A percentile compares a stretch with the other conserved stretches of the same genome.
Conservation (phyloP, 768 basidiomycete species). For the Kondoa malvinella region DNA sequence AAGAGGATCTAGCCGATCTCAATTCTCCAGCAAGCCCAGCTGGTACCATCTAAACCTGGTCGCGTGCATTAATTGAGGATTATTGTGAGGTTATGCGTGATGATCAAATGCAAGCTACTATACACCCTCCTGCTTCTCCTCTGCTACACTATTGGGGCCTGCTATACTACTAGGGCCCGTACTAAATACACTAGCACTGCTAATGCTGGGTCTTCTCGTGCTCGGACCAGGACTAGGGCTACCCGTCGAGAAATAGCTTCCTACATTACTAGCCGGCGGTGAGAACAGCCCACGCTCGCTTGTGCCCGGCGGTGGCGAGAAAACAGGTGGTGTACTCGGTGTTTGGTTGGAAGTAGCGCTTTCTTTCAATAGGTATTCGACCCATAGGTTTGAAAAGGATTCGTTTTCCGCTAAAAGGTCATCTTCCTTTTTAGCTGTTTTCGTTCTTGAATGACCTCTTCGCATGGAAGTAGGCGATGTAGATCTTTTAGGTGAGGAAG, state of each 20-base stretch:
- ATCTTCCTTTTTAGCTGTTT: conserved; percentile 18
- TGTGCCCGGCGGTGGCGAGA: not conserved
- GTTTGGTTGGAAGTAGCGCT: conserved; percentile 33
- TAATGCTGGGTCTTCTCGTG: not conserved
- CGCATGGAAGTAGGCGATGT: conserved; percentile 1
- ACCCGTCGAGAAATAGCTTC: not conserved
- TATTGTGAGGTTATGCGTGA: no score
- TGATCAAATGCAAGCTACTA: no score
- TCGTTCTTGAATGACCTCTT: conserved; percentile 11
- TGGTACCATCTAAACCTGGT: no score
- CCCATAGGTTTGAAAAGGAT: conserved; percentile 96
- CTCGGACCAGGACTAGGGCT: not conserved
- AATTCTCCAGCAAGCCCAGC: no score
- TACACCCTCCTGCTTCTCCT: not conserved
- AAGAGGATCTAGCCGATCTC: no score
- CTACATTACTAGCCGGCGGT: not conserved
- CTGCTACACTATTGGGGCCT: no score
- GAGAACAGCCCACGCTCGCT: not conserved
- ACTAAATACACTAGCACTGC: not conserved
- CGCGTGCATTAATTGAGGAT: no score
- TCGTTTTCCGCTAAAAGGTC: conserved; percentile 30
- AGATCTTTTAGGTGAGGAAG: not conserved
- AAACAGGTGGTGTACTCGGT: not conserved
- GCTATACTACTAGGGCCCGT: not conserved
- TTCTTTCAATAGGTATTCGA: conserved; percentile 93